Conservation (phyloP, 805 yeast genomes). For the Lipomyces spencermartinsiae region DNA sequence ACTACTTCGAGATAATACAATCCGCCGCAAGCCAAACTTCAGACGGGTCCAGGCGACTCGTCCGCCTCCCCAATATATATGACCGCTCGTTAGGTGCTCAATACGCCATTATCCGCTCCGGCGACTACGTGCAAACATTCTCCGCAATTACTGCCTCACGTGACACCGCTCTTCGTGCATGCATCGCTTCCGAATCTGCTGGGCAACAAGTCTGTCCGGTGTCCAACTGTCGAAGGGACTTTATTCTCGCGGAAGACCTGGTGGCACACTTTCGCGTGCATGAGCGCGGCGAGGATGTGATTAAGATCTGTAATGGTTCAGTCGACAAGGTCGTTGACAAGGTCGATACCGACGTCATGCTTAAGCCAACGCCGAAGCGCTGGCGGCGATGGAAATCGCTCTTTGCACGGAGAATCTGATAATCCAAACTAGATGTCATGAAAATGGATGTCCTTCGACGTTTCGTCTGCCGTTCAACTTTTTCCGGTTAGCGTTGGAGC, state of each 20-base stretch:
- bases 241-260: neutral
- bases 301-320: neutral
- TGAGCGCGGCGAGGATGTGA: neutral
- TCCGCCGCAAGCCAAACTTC: neutral
- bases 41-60: neutral
- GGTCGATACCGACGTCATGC: neutral
- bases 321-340: no score
- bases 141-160: neutral
- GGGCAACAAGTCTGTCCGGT: neutral
- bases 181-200: neutral
- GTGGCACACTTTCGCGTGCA: neutral
- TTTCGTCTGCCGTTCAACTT: no score
- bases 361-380: neutral
- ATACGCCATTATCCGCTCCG: neutral
- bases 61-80: conserved; percentile 1
- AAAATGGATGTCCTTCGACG: neutral
- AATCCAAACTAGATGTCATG: neutral
- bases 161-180: neutral
- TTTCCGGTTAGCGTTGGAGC: no score
- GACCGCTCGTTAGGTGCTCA: conserved; percentile 3
- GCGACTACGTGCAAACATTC: neutral
- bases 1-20: neutral
- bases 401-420: neutral
- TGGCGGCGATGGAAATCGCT: conserved; percentile 2
- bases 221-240: neutral